phyloP scores from a whole-genome alignment of 2,329 filamentous ascomycete species.

The Epichloe festucae region DNA sequence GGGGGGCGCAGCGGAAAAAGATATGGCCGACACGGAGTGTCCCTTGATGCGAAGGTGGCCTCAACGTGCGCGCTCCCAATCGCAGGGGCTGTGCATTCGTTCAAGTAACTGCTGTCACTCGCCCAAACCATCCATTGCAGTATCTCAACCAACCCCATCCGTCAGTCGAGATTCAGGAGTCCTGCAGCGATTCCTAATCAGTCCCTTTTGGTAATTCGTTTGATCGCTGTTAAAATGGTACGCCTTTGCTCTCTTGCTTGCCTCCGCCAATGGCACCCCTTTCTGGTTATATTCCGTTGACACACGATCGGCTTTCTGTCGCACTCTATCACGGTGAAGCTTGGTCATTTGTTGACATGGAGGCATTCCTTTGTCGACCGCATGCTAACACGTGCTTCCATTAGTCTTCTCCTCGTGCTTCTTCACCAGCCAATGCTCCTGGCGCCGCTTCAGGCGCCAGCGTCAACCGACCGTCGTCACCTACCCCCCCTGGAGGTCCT shows the following conservation, averaged over 20 bases:
- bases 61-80: slow-evolving; percentile 19
- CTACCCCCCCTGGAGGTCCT: slow-evolving; percentile 83
- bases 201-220: slow-evolving; percentile 9
- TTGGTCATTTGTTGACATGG: not conserved
- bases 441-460: slow-evolving; percentile 53
- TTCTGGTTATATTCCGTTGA: not conserved
- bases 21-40: slow-evolving; percentile 15
- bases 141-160: slow-evolving; percentile 8
- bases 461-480: slow-evolving; percentile 69
- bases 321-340: not conserved
- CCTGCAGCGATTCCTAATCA: slow-evolving; percentile 22
- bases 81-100: slow-evolving; percentile 12
- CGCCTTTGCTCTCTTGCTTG: slow-evolving; percentile 2
- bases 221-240: slow-evolving; percentile 20
- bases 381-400: not conserved
- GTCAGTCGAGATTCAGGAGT: slow-evolving; percentile 15
- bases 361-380: too few relatives aligned
- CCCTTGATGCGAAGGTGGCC: slow-evolving; percentile 31
- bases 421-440: slow-evolving; percentile 44
- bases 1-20: slow-evolving; percentile 19
- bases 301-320: slow-evolving; percentile 1
- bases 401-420: slow-evolving; percentile 46
- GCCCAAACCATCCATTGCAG: slow-evolving; percentile 5
- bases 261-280: not conserved
- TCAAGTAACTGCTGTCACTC: slow-evolving; percentile 11